A percentile compares a stretch with the other conserved stretches of the same genome.
Conservation (phyloP, 1,284 basidiomycete genomes). For the Pseudozyma tsukubaensis region DNA sequence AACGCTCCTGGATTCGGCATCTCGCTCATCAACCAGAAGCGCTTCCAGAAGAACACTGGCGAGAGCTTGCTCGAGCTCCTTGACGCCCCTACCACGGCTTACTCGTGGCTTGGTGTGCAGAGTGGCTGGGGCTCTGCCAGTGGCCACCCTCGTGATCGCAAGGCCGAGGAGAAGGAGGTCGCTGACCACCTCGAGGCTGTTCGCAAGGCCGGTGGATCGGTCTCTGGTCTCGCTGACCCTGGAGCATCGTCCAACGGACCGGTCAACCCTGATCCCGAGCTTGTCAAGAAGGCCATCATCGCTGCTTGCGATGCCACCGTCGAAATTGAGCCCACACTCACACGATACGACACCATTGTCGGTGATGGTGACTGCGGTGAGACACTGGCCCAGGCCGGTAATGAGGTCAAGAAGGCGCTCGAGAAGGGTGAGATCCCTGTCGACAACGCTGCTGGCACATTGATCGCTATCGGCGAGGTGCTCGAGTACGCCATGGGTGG, state of each 20-base stretch:
- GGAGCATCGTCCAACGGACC: constrained; percentile 57
- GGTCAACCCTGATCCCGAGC: constrained; percentile 54
- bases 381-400: constrained; percentile 62
- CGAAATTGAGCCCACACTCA: constrained; percentile 70
- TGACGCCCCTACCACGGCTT: constrained; percentile 70
- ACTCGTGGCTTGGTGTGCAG: constrained; percentile 70
- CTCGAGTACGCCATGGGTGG: constrained; percentile 70
- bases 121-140: constrained; percentile 57
- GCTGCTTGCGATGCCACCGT: constrained; percentile 69
- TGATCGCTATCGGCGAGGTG: constrained; percentile 61
- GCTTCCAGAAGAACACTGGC: constrained; percentile 67
- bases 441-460: constrained; percentile 61
- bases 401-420: constrained; percentile 61
- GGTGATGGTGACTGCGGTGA: constrained; percentile 68
- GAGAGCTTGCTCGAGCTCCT: constrained; percentile 69
- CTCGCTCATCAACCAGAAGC: constrained; percentile 71
- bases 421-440: constrained; percentile 57
- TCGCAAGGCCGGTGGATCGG: constrained; percentile 60
- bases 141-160: constrained; percentile 61
- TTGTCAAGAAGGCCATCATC: constrained; percentile 64
- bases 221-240: constrained; percentile 56
- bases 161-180: constrained; percentile 63
- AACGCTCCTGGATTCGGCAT: constrained; percentile 72
- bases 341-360: constrained; percentile 71
- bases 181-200: constrained; percentile 51